These are phyloP conservation scores for Piromyces sp. DNA, from an alignment of 192 early-diverging fungal genomes.

Conservation along the genomic window DNA sequence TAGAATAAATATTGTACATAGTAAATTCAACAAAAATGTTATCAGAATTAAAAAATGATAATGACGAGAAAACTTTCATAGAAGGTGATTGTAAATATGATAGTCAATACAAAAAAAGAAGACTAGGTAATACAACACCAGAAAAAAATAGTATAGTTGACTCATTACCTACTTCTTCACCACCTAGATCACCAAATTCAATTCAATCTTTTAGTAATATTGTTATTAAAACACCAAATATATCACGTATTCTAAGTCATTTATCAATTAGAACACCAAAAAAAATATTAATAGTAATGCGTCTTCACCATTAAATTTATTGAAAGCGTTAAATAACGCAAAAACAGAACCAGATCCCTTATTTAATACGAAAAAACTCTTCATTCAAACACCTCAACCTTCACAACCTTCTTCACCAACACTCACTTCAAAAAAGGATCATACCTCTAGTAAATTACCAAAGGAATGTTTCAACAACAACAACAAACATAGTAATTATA, in stretches of 20 bases:
- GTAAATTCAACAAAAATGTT: background rate
- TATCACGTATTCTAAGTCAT: background rate
- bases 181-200: background rate
- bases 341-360: background rate
- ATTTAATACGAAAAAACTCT: background rate
- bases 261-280: background rate
- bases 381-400: background rate
- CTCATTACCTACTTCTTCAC: background rate
- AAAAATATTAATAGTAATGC: background rate
- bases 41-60: background rate
- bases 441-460: background rate
- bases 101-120: background rate
- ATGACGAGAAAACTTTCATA: background rate
- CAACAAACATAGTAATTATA: background rate
- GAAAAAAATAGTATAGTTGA: background rate
- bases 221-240: background rate
- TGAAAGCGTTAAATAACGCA: background rate
- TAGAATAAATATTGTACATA: no score
- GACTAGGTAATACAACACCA: background rate
- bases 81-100: background rate
- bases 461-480: background rate
- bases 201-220: background rate
- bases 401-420: background rate
- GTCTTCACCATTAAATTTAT: background rate
- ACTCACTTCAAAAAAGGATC: background rate